Evolutionary conservation across 148 eudicot species (phyloP).

Genomic region (Beta vulgaris): DNA sequence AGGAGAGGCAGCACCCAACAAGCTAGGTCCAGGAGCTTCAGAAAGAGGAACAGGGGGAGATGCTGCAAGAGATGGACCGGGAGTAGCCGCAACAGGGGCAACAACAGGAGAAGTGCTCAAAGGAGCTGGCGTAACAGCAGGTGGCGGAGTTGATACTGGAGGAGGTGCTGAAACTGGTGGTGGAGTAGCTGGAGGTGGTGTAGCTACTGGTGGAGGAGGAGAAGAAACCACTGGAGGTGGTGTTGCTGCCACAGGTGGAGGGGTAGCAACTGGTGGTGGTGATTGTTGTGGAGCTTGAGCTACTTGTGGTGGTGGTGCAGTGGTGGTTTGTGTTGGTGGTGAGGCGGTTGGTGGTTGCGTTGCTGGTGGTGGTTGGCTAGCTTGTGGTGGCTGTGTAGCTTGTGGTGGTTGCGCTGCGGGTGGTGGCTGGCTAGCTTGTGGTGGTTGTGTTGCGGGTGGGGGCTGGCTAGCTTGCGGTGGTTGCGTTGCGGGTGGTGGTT

Average conservation of each 20-base stretch:
- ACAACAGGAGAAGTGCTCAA: neutral
- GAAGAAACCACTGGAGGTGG: conserved; percentile 16
- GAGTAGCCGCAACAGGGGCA: conserved; percentile 5
- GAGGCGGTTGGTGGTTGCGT: conserved; percentile 12
- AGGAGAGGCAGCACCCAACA: neutral
- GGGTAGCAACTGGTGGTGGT: neutral
- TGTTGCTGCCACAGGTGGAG: neutral
- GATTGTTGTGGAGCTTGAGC: neutral
- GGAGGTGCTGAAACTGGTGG: conserved; percentile 18
- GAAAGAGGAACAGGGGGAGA: conserved; percentile 23
- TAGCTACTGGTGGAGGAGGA: conserved; percentile 20
- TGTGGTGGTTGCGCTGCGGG: neutral
- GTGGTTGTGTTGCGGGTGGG: conserved; percentile 21
- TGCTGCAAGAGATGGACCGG: neutral
- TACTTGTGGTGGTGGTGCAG: conserved; percentile 6
- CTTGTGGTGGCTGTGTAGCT: neutral
- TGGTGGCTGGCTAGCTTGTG: neutral
- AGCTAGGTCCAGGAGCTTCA: conserved; percentile 21
- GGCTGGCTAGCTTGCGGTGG: conserved; percentile 22
- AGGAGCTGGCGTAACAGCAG: conserved; percentile 14
- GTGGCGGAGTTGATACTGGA: conserved; percentile 10
- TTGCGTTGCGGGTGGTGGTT: neutral
- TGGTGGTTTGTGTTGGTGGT: conserved; percentile 12
- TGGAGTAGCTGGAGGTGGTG: conserved; percentile 21
- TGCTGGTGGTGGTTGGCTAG: conserved; percentile 5